These are phyloP conservation scores for Urtica urens DNA, from an alignment of 306 rosid genomes.

Conservation along the genomic window DNA sequence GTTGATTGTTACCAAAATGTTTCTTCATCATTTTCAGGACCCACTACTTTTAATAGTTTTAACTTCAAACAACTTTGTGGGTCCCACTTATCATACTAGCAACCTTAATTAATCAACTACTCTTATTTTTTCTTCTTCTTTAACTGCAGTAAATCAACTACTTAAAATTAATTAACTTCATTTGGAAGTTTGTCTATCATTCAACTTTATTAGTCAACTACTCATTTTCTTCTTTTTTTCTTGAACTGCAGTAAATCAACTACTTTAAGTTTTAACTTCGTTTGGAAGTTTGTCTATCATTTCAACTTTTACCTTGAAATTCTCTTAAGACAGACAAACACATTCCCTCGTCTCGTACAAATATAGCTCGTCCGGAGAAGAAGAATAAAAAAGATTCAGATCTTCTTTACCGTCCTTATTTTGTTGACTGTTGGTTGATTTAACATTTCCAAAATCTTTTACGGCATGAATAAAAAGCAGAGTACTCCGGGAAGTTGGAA, in stretches of 20 bases:
- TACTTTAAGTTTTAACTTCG: too few relatives aligned
- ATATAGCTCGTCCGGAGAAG: too few relatives aligned
- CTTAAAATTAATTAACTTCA: too few relatives aligned
- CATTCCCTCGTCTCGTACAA: neutral
- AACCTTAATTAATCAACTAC: neutral
- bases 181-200: neutral
- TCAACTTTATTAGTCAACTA: neutral
- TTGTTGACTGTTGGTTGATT: too few relatives aligned
- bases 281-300: neutral
- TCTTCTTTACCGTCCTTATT: too few relatives aligned
- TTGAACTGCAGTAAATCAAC: too few relatives aligned
- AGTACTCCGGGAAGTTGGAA: too few relatives aligned
- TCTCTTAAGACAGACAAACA: neutral
- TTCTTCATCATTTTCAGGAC: neutral
- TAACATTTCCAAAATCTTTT: too few relatives aligned
- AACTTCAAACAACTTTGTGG: neutral
- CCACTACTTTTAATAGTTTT: constrained; percentile 1
- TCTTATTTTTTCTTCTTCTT: neutral
- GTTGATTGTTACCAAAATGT: constrained; percentile 11
- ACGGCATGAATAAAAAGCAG: too few relatives aligned
- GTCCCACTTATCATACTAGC: constrained; percentile 4
- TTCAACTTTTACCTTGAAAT: neutral
- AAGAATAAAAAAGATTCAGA: too few relatives aligned
- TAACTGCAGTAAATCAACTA: too few relatives aligned
- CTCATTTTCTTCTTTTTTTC: neutral